phyloP scores from a whole-genome alignment of 2,329 filamentous ascomycete genomes.

The Hymenoscyphus linearis region DNA sequence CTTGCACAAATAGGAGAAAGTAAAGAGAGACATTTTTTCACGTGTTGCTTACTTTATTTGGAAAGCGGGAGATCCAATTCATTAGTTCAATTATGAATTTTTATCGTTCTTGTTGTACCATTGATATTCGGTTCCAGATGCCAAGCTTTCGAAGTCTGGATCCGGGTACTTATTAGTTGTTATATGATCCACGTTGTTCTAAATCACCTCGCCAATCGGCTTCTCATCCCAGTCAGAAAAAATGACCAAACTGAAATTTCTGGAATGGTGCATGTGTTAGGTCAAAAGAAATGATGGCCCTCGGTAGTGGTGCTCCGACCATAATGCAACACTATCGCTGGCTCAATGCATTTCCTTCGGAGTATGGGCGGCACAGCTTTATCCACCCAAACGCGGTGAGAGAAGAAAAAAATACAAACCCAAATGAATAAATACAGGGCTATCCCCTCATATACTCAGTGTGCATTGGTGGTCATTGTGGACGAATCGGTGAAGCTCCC shows the following conservation, averaged over 20 bases:
- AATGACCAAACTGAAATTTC: not conserved
- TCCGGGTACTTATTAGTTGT: conserved; percentile 6
- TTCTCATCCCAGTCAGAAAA: not conserved
- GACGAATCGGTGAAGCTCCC: conserved; percentile 9
- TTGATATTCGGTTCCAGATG: not conserved
- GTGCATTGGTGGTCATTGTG: not conserved
- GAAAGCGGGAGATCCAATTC: not conserved
- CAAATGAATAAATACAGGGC: conserved; percentile 1
- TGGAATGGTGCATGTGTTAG: not conserved
- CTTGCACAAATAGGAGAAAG: not conserved
- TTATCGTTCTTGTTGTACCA: not conserved
- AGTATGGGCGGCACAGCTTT: conserved; percentile 1
- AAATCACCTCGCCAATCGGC: conserved; percentile 5
- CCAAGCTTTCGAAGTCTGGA: conserved; percentile 1
- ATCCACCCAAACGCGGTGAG: conserved; percentile 3
- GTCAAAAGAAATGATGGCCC: not conserved
- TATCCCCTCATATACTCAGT: not conserved
- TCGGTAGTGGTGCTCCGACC: not conserved
- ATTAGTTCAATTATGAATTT: not conserved
- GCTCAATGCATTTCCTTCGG: not conserved
- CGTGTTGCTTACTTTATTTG: not conserved
- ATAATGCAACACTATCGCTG: not conserved
- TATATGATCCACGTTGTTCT: not conserved
- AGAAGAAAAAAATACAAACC: not conserved
- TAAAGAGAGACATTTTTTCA: not conserved